A percentile compares a stretch with the other conserved stretches of the same genome.
phyloP scores from a whole-genome alignment of 140 eudicot species.

The Stevia rebaudiana region DNA sequence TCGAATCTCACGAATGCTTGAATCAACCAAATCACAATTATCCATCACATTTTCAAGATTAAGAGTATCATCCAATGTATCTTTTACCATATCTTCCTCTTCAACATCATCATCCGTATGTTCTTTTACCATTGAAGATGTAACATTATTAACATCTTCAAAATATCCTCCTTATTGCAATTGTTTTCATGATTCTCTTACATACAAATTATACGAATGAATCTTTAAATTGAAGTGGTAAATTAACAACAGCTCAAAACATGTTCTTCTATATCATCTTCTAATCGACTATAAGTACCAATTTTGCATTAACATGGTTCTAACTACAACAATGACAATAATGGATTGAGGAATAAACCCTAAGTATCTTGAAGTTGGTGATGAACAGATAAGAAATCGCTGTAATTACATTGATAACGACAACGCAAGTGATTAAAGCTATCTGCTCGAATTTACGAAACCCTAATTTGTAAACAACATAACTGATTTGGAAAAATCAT shows the following conservation, averaged over 20 bases:
- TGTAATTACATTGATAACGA: no score
- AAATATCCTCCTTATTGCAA: no score
- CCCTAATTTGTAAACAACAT: conserved; percentile 10
- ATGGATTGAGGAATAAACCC: background rate
- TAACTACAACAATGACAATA: background rate
- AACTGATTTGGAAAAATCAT: background rate
- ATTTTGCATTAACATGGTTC: background rate
- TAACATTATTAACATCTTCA: no score
- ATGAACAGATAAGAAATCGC: no score
- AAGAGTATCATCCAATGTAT: no score
- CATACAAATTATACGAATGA: no score
- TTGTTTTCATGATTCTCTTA: no score
- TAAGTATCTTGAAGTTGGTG: no score
- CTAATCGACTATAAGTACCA: background rate
- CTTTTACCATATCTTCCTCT: background rate
- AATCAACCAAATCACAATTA: background rate
- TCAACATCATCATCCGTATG: no score
- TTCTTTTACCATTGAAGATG: no score
- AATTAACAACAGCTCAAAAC: no score
- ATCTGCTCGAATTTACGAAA: background rate
- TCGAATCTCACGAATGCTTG: background rate
- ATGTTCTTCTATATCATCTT: background rate
- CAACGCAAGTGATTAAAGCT: background rate
- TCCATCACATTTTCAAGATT: background rate
- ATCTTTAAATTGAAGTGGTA: no score